Evolutionary conservation across 2,329 filamentous ascomycete species (phyloP), one percentile per base, ranked within the genome.

Genomic region (Leptodontidium sp.): DNA sequence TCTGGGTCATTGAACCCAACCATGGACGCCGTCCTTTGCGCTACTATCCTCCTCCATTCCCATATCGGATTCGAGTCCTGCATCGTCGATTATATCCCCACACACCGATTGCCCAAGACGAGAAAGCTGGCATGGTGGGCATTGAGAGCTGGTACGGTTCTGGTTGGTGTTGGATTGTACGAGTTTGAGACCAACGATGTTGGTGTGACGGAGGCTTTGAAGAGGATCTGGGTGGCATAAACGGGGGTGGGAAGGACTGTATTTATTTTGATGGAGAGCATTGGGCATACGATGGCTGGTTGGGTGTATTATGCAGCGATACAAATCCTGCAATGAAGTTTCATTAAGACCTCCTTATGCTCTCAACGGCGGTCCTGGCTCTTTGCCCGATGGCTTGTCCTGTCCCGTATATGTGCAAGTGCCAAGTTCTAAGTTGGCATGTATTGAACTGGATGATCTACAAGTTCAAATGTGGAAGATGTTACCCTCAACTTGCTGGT

Each of bases 131-230:
- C 90, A 79, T 88, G 87, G 81, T 98, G 94, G 94, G 84, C 86
- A 47, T 88, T 98, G 72, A 94, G 94, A 78, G 82, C 86, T 57
- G 90, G 88, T 69, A 98, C 97, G 12, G 85, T 95, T 68, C 84
- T 93, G 64, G 93, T 94, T 71, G 94, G 92, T 62, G 86, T 97
- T 73, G 94, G 94, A 68, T 86, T 98, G 78, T 99, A 99, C 83
- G 95, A 98, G 82, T 98, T 98, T 77, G 96, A 99, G 90, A 99
- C 96, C 40, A 98, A 98, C 79, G 96, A 99, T 75, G 93, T 99
- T 64, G 96, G 96, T 74, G 81, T 99, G 69, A 97, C 94, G 9
- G 95, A 97, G 86, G 91, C 90, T 40, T 86, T 98, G 74, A 93
- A 92, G 87, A 88, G 92, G 79, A 84, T 98, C 71, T 99, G 96